Evolutionary conservation across 805 yeast species (phyloP), one percentile per base, ranked within the genome.

Genomic region (Candida nitratophila): DNA sequence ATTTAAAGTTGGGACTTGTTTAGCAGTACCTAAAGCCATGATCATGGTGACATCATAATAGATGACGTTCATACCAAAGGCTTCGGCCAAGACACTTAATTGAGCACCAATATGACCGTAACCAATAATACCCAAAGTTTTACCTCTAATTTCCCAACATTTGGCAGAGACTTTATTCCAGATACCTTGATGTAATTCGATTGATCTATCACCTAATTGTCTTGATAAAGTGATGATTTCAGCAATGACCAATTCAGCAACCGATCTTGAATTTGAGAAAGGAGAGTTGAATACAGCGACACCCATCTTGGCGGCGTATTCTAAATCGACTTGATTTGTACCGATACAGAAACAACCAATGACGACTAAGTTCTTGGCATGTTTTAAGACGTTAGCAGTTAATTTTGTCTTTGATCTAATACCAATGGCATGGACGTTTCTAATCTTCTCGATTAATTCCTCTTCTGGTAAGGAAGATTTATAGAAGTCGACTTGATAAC

Each of bases 131-230:
- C 99, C 99, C 57, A 93, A 75, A 40, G 99, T 91, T 69, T 93
- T 93, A 54, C 99, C 99, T 72, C 99, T 86, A 55, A 93, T 90
- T 71, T 93, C 99, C 98, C 98, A 93, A 72, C 99, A 93, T 67
- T 79, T 89, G 53, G 87, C 76, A 58, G 86, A 74, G 56, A 91
- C 97, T 73, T 93, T 93, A 74, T 93, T 93, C 99, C 99, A 93
- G 50, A 91, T 82, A 52, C 97, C 97, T 44, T 91, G 78, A 73
- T 91, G 99, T 73, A 93, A 64, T 73, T 93, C 99, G 53, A 84
- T 83, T 31, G 96, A 87, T 70, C 99, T 83, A 68, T 93, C 99
- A 60, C 97, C 96, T 50, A 91, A 68, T 72, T 93, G 99, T 73
- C 99, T 84, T 26, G 99, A 96, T 59, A 93, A 75, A 39, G 93